These are phyloP conservation scores for Penicillium sp. DNA, from an alignment of 2,329 filamentous ascomycete genomes.

Conservation along the genomic window DNA sequence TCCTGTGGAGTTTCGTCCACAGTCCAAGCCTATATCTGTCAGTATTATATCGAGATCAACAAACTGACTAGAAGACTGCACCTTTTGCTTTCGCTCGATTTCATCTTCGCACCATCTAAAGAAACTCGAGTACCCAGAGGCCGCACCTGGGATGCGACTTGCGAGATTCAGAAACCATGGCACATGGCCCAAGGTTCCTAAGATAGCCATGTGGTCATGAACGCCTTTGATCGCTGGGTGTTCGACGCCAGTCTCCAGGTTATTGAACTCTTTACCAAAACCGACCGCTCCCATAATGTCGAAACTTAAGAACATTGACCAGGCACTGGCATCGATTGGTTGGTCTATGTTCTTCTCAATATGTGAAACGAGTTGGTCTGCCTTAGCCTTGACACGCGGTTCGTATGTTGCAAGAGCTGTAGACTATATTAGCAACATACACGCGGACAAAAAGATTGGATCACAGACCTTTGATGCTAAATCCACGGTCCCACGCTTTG, in stretches of 20 bases:
- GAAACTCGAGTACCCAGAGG: background rate
- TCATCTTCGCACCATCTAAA: background rate
- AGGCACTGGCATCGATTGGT: conserved; percentile 12
- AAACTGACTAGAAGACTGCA: background rate
- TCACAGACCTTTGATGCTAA: conserved; percentile 4
- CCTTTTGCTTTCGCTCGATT: conserved; percentile 1
- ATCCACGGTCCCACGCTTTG: conserved; percentile 11
- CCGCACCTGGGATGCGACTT: conserved; percentile 4
- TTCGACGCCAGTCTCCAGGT: conserved; percentile 21
- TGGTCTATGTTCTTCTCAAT: background rate
- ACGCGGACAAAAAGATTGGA: background rate
- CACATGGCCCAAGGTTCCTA: conserved; percentile 35
- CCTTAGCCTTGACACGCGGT: conserved; percentile 2
- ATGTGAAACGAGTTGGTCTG: background rate
- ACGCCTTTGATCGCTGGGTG: conserved; percentile 37
- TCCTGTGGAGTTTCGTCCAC: conserved; percentile 33
- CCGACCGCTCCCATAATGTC: conserved; percentile 16
- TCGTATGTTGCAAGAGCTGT: conserved; percentile 7
- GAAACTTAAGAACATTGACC: conserved; percentile 25
- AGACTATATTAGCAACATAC: background rate
- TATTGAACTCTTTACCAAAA: conserved; percentile 24
- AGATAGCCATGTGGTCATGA: conserved; percentile 36
- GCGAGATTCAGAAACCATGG: conserved; percentile 23
- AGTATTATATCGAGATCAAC: background rate
- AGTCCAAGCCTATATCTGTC: conserved; percentile 20